Base-by-base conservation (phyloP, 1,284 basidiomycete species). In the Apiotrichum sp. region DNA sequence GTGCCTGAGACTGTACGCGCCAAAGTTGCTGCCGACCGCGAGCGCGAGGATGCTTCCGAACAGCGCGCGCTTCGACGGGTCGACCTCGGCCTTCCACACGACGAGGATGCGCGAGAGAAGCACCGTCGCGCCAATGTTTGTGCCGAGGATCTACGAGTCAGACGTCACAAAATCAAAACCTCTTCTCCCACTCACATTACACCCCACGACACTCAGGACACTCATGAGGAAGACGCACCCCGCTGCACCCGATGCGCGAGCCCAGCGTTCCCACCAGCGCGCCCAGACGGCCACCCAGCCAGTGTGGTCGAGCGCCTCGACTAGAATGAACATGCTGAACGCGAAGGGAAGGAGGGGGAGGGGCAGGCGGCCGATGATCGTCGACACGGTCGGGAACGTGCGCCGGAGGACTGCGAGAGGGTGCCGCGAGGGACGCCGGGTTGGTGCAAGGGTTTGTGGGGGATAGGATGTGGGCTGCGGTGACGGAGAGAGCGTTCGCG, bases 51-150 rank as follows among this genome's bases (percentile, higher is more conserved):
- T 62, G 5, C 73, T 67, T 6, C 72, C 75, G 51, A 67, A 72
- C 33, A 78, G 62, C 31, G 72, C 68, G 34, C 77, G 59, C 11
- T 72, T 56, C n/a, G 75, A 68, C 1, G 72, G 67, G 2, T 14
- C 43, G 16, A 52, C 49, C 48, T 62, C 60, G 48, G 67, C 62
- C 51, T 65, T 55, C 72, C 75, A 72, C 53, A 65, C 62, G 51
- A 71, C 70, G 32, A 75, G 54, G 6, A 77, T 65, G 29, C 71
- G 62, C 31, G 67, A 83, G 29, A 97, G 82, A 33, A 98, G 80
- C 68, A 98, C 95, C 0, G 93, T 97, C 2, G 91, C 89, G 42
- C 93, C 95, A 55, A 98, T 97, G 72, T 97, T 97, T 9, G 93
- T 97, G 0, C 93, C 93, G 29, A 88, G 85, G 49, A 93, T 71